Conservation (phyloP, 495 filamentous ascomycete species). For the Aspergillus sclerotiicarbonarius region DNA sequence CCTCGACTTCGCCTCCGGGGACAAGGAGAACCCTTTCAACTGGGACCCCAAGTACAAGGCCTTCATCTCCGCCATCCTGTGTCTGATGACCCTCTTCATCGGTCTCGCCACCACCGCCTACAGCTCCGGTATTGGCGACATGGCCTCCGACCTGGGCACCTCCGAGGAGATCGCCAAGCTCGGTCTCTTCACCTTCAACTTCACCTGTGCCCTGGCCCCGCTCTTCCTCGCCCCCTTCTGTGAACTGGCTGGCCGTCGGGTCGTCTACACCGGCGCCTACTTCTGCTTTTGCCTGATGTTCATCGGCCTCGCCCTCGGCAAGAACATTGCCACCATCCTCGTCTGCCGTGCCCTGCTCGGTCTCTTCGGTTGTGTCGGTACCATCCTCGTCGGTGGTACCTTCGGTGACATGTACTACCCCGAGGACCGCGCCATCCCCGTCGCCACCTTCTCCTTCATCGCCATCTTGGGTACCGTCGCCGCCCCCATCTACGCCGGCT, state of each 20-base stretch:
- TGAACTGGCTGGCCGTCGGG: slow-evolving; percentile 39
- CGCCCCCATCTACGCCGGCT: slow-evolving; percentile 71
- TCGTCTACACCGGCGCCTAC: slow-evolving; percentile 40
- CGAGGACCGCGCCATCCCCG: slow-evolving; percentile 74
- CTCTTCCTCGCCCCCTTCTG: slow-evolving; percentile 47
- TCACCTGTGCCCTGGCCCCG: slow-evolving; percentile 40
- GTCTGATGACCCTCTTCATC: slow-evolving; percentile 48
- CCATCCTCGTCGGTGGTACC: slow-evolving; percentile 75
- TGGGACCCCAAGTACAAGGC: slow-evolving; percentile 37
- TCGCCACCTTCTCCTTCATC: slow-evolving; percentile 72
- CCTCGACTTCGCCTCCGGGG: slow-evolving; percentile 37
- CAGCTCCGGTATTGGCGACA: slow-evolving; percentile 39
- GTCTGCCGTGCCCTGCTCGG: slow-evolving; percentile 69
- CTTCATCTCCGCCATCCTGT: slow-evolving; percentile 43
- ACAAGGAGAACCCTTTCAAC: slow-evolving; percentile 48
- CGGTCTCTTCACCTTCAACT: slow-evolving; percentile 45
- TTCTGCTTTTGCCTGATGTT: slow-evolving; percentile 41
- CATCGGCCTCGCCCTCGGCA: slow-evolving; percentile 41
- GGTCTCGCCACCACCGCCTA: slow-evolving; percentile 49
- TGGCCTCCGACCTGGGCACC: slow-evolving; percentile 37
- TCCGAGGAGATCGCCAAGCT: slow-evolving; percentile 37
- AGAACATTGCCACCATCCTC: slow-evolving; percentile 69
- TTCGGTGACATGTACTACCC: slow-evolving; percentile 71
- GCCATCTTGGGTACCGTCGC: slow-evolving; percentile 74
- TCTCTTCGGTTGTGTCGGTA: slow-evolving; percentile 73